A percentile compares a stretch with the other conserved stretches of the same genome.
Conservation (phyloP, 495 filamentous ascomycete genomes). For the Rusavskia elegans region DNA sequence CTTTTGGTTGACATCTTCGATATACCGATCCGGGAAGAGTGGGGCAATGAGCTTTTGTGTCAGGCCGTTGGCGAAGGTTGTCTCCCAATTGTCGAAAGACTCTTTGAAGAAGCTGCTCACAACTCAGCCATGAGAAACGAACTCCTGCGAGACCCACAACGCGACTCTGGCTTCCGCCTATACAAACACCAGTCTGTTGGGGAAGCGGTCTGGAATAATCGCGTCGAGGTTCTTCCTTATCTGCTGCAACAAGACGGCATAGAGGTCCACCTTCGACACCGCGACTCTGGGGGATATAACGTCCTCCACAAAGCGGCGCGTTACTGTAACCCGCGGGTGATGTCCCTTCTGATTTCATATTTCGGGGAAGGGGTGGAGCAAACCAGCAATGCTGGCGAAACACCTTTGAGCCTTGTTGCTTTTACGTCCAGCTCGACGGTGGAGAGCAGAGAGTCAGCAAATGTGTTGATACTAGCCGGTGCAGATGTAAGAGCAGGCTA, state of each 20-base stretch:
- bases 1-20: slow-evolving; percentile 6
- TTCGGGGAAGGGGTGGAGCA: slow-evolving; percentile 12
- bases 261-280: slow-evolving; percentile 1
- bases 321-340: slow-evolving; percentile 15
- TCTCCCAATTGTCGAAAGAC: slow-evolving; percentile 3
- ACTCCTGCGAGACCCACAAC: not conserved
- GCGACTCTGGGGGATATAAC: slow-evolving; percentile 10
- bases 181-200: slow-evolving; percentile 1
- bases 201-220: slow-evolving; percentile 4
- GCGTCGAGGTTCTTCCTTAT: slow-evolving; percentile 1
- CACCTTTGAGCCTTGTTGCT: not conserved
- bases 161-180: not conserved
- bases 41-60: slow-evolving; percentile 8
- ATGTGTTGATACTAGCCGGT: not conserved
- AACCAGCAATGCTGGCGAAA: slow-evolving; percentile 11
- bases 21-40: slow-evolving; percentile 3
- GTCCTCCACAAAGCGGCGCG: slow-evolving; percentile 16
- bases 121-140: slow-evolving; percentile 1
- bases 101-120: slow-evolving; percentile 4
- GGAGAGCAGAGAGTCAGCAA: slow-evolving; percentile 1
- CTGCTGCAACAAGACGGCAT: slow-evolving; percentile 2
- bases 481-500: slow-evolving; percentile 2
- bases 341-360: slow-evolving; percentile 11
- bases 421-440: not conserved
- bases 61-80: slow-evolving; percentile 1